Evolutionary conservation across 2,329 filamentous ascomycete genomes (phyloP), one percentile per base, ranked within the genome.

Genomic region (Phyllosticta paracitricarpa): DNA sequence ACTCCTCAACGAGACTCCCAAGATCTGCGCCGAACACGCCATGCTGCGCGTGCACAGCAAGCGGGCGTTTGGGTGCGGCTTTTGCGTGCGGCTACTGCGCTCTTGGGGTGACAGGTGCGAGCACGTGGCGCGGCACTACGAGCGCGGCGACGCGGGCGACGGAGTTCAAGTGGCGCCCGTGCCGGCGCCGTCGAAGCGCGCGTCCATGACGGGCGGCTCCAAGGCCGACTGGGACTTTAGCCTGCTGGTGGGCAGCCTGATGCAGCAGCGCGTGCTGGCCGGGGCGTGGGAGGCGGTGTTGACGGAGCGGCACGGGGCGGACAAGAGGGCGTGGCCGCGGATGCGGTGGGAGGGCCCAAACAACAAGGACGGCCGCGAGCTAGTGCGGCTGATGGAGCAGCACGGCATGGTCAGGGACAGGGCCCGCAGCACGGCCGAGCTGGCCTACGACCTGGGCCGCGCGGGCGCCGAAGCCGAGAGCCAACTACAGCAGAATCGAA

Each of bases 151-250:
- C 10, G 19, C 54, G 6, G 33, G 33, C 5, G 14, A 40, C 9
- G 33, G 33, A 3, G 33, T 40, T 10, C 33, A 40, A 40, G 33
- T 40, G 33, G 33, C 33, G 33, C 33, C 33, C 5, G 33, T 14
- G 2, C 33, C 33, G 10, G 33, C 33, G 14, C 10, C 10, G 14
- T 14, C 10, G 10, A 40, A 40, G 14, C 33, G 33, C 8, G 33
- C 33, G 14, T 40, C 33, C 6, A 40, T 40, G 33, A 40, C 33
- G 6, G 33, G 33, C 10, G 33, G 33, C 2, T 12, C 51, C 51
- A 84, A 85, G 67, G 76, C 78, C 22, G 84, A 88, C 66, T 88
- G 85, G 85, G 83, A 85, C 75, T 85, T 87, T 68, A 86, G 84
- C 2, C 84, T 85, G 54, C 84, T 88, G 62, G 81, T 88, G 56